These are phyloP conservation scores for Agrocybe praecox DNA, from an alignment of 768 basidiomycete genomes.

Conservation along the genomic window DNA sequence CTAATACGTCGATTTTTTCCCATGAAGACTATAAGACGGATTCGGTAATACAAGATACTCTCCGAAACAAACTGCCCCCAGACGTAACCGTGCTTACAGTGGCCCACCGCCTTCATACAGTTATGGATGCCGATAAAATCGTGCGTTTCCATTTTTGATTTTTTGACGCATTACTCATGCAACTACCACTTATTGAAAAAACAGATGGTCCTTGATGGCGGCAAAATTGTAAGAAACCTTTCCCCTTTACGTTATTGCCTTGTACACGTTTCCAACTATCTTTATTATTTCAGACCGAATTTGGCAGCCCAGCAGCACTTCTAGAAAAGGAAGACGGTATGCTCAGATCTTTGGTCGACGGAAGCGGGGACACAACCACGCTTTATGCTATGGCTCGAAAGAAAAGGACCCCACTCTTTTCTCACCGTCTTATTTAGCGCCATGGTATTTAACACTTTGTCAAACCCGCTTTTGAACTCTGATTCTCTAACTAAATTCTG, in stretches of 20 bases:
- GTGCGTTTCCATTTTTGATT: constrained; percentile 30
- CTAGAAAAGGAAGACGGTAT: constrained; percentile 13
- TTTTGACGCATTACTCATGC: constrained; percentile 16
- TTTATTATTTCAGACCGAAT: constrained; percentile 25
- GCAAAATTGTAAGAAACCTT: constrained; percentile 40
- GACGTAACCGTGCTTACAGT: constrained; percentile 67
- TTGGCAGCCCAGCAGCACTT: constrained; percentile 16
- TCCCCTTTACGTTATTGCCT: no score
- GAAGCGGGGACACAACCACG: constrained; percentile 18
- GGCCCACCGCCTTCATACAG: constrained; percentile 70
- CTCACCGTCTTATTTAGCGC: no score
- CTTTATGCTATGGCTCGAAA: constrained; percentile 15
- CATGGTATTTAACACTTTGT: no score
- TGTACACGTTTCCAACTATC: no score
- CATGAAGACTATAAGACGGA: constrained; percentile 60
- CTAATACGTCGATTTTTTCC: neutral
- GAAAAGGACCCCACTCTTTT: no score
- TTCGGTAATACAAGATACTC: constrained; percentile 67
- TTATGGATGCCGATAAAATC: constrained; percentile 65
- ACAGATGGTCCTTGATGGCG: constrained; percentile 55
- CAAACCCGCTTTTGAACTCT: no score
- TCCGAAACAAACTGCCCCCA: constrained; percentile 61
- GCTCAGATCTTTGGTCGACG: constrained; percentile 20
- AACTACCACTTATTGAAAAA: neutral
- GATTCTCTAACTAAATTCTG: no score